Evolutionary conservation across 2,329 filamentous ascomycete genomes (phyloP), one percentile per base, ranked within the genome.

Genomic region (Talaromyces piceae): DNA sequence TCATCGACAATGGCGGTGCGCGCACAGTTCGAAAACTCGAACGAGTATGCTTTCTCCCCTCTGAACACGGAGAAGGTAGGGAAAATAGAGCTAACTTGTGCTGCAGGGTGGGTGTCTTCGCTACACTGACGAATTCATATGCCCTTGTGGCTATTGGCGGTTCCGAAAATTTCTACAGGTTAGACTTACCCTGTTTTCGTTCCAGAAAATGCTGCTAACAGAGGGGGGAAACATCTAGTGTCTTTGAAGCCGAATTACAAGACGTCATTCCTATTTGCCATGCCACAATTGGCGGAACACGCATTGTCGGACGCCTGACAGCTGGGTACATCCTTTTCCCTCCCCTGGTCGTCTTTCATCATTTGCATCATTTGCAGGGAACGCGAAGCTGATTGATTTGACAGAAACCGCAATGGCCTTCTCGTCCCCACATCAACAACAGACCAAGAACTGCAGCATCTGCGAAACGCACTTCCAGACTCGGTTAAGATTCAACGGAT

Each of bases 81-180:
- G n/a, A n/a, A n/a, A n/a, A n/a, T n/a, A n/a, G n/a, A n/a, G n/a
- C n/a, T n/a, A n/a, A n/a, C n/a, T n/a, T n/a, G n/a, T 26, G 22
- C 46, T 49, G 27, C 65, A 96, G 91, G 76, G 88, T 98, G 68
- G 93, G 93, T 70, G 93, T 97, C 67, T 98, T 98, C 73, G 76
- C 91, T 55, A 95, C 89, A 56, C 86, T 98, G 68, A 98, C 93
- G 61, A 98, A 98, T 75, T 91, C 89, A 54, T 98, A 95, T 73
- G 90, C 91, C 62, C 80, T 98, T 63, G 89, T 96, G 62, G 91
- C 91, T 58, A 83, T 95, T 59, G 93, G 93, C 67, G 91, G 88
- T 63, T 95, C 89, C 66, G 91, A 96, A 79, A 97, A 97, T 81
- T 98, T 98, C 74, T 97, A 97, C 83, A 91, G 82, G 83, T 54